Base-by-base conservation (phyloP, 2,329 filamentous ascomycete species). In the Ceratocystis papillata region DNA sequence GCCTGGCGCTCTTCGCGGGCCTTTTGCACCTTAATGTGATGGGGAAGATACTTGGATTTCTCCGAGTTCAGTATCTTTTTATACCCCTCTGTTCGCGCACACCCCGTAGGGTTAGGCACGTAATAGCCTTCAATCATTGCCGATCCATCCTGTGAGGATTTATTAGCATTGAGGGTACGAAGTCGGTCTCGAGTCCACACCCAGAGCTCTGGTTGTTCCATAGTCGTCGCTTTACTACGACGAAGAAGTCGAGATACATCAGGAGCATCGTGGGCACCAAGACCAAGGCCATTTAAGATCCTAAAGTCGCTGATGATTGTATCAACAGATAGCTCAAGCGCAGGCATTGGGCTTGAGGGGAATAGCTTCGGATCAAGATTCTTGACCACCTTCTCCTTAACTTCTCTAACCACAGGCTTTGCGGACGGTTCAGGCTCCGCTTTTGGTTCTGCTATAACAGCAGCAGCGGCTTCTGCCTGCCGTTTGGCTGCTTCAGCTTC, bases 1-100 rank as follows among this genome's bases (percentile, higher is more conserved):
- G 87, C 87, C 75, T 96, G 88, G n/a, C 91, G 88, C 75, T 94
- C 91, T 75, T 96, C 92, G 63, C 92, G 85, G 28, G 88, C 90
- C 76, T 88, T 94, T 75, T 94, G 89, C 22, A 99, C 90, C 73
- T 95, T 96, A 77, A 99, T 94, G 70, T 96, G 92, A 79, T 99
- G 94, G 50, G 94, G 94, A 6, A 99, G 82, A 73, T 99, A 99
- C 74, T 96, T 96, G 33, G 92, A 96, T 79, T 99, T 99, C 75
- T 99, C 94, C 0, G 90, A 90, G 74, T 99, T 95, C 69, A 96
- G 82, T 66, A 99, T 97, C 79, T 93, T 96, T 79, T 95, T 93
- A 72, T 91, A 86, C 33, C 91, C 92, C 77, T 99, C 92, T 0
- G 94, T 96, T 66, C 94, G 85, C 66, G 94, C 94, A 71, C 86